These are phyloP conservation scores for Auxenochlorella pyrenoidosa DNA, from an alignment of 139 green algal genomes.

Conservation along the genomic window DNA sequence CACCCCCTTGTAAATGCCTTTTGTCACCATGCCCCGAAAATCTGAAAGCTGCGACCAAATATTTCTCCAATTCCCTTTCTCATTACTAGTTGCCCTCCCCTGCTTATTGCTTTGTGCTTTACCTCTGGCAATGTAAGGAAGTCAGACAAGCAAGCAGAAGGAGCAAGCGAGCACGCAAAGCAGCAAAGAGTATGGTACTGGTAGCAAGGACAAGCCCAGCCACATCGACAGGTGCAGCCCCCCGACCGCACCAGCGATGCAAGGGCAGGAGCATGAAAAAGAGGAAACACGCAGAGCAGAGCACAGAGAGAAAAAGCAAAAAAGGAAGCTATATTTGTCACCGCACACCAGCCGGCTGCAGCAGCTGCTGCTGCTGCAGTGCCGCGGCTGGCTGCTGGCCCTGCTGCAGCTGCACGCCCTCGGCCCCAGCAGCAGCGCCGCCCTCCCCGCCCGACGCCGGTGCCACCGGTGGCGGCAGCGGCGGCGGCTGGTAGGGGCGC, in stretches of 20 bases:
- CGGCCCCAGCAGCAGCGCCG: neutral
- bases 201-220: neutral
- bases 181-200: neutral
- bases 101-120: too few relatives aligned
- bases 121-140: too few relatives aligned
- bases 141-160: neutral
- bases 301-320: neutral
- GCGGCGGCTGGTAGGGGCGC: conserved; percentile 34
- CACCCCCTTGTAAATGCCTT: too few relatives aligned
- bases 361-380: neutral
- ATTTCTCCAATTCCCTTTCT: too few relatives aligned
- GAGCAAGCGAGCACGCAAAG: neutral
- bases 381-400: neutral
- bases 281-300: neutral
- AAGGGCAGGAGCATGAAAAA: neutral
- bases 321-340: neutral
- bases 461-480: neutral
- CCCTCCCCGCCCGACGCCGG: neutral
- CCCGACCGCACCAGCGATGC: neutral
- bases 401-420: neutral
- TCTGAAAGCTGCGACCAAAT: too few relatives aligned
- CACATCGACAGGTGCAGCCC: neutral
- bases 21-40: too few relatives aligned
- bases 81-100: too few relatives aligned
- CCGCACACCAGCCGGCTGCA: neutral